Base-by-base conservation (phyloP, 768 basidiomycete species). In the Kwoniella bestiolae region DNA sequence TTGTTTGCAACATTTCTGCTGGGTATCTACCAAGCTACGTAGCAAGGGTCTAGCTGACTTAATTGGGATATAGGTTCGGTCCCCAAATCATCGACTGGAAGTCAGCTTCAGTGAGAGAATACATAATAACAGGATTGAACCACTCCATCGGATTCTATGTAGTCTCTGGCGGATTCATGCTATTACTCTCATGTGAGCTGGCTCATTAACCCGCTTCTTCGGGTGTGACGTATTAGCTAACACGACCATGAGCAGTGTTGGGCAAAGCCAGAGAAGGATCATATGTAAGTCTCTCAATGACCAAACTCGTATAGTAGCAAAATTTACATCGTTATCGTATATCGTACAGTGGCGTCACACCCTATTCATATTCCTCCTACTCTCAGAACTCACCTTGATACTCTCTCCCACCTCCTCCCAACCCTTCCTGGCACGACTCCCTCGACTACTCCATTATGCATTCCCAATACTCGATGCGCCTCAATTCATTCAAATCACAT, bases 101-200 rank as follows among this genome's bases (percentile, higher is more conserved):
- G 31, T n/a, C 56, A 31, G 52, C 65, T 28, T 56, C 69, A 6
- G 29, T 69, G 4, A 31, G 66, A n/a, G 76, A 78, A 28, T 75
- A 67, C 41, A 72, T 73, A 35, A 25, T 58, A 2, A 41, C 60
- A 6, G 76, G 76, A 0, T 28, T 78, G 8, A 51, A 55, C 16
- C 67, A 65, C 4, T 68, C 68, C 5, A 49, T 67, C 12, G 74
- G 76, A 3, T 78, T 78, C 56, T 78, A 74, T 45, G 28, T 75
- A 29, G 59, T 69, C 7, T 75, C 74, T 23, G 70, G 65, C 4
- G 76, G 67, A 3, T 50, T 78, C 51, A 78, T 78, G 76, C 41
- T 71, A 14, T 28, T 72, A 2, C 60, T 78, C 14, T 53, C 68
- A n/a, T 25, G 74, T 73, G 47, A 69, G 74, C 45, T 29, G n/a